Conservation (phyloP, 1,284 basidiomycete genomes). For the Ustilago xerochloae region DNA sequence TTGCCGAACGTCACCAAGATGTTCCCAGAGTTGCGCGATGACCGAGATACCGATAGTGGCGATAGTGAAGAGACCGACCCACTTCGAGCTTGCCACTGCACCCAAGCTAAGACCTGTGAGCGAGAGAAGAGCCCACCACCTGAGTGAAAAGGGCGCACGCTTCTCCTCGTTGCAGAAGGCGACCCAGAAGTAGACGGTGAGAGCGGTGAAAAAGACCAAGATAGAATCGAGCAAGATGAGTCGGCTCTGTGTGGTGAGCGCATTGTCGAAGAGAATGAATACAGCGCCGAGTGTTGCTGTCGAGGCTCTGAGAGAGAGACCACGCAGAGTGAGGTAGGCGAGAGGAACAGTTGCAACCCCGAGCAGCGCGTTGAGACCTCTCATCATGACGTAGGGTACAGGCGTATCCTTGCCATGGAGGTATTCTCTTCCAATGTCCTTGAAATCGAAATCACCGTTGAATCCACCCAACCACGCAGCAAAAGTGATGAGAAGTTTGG, state of each 20-base stretch:
- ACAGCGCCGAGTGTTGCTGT: conserved; percentile 89
- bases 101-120: conserved; percentile 89
- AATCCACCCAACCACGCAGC: conserved; percentile 90
- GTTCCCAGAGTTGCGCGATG: conserved; percentile 85
- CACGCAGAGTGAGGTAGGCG: conserved; percentile 91
- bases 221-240: conserved; percentile 97
- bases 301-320: conserved; percentile 82
- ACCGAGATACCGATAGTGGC: conserved; percentile 90
- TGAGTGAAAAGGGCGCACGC: conserved; percentile 76
- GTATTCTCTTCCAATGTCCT: conserved; percentile 80
- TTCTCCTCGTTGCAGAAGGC: conserved; percentile 92
- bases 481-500: conserved; percentile 92
- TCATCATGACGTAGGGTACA: conserved; percentile 97
- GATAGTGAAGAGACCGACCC: conserved; percentile 99
- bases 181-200: conserved; percentile 86
- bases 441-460: conserved; percentile 93
- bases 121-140: conserved; percentile 94
- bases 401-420: conserved; percentile 61
- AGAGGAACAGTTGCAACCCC: conserved; percentile 90
- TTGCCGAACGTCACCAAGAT: conserved; percentile 87
- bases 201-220: conserved; percentile 94
- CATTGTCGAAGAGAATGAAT: conserved; percentile 96
- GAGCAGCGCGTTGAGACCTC: conserved; percentile 87
- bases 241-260: conserved; percentile 91
- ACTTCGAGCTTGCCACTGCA: conserved; percentile 92